These are phyloP conservation scores for Atkinsonella texensis DNA, from an alignment of 2,329 filamentous ascomycete genomes.

Conservation along the genomic window DNA sequence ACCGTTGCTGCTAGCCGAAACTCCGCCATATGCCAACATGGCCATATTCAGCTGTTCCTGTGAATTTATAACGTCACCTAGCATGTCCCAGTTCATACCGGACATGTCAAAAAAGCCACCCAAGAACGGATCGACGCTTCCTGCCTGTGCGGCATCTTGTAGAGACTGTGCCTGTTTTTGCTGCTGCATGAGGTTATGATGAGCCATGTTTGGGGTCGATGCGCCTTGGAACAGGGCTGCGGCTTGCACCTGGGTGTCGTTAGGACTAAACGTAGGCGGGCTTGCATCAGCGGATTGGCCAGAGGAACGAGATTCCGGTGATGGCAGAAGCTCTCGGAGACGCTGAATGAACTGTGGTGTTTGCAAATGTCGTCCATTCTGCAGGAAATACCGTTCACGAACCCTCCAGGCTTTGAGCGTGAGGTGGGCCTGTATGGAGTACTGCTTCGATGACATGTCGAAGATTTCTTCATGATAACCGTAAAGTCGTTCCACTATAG, in stretches of 20 bases:
- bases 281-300: slow-evolving; percentile 11
- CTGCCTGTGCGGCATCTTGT: slow-evolving; percentile 8
- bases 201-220: background rate
- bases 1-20: slow-evolving; percentile 11
- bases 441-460: slow-evolving; percentile 33
- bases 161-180: background rate
- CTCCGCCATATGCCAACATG: slow-evolving; percentile 20
- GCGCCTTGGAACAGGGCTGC: background rate
- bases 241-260: background rate
- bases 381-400: slow-evolving; percentile 30
- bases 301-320: slow-evolving; percentile 23
- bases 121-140: slow-evolving; percentile 31
- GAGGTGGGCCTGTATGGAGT: slow-evolving; percentile 33
- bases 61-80: slow-evolving; percentile 19
- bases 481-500: slow-evolving; percentile 33
- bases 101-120: slow-evolving; percentile 31
- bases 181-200: slow-evolving; percentile 2
- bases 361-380: slow-evolving; percentile 25
- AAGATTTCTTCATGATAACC: slow-evolving; percentile 37
- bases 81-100: slow-evolving; percentile 35
- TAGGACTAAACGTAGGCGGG: background rate
- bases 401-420: slow-evolving; percentile 40
- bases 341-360: slow-evolving; percentile 34
- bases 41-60: slow-evolving; percentile 18
- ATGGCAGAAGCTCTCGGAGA: slow-evolving; percentile 30